Conservation (phyloP, 257 asterid species). For the Nicotiana obtusifolia region DNA sequence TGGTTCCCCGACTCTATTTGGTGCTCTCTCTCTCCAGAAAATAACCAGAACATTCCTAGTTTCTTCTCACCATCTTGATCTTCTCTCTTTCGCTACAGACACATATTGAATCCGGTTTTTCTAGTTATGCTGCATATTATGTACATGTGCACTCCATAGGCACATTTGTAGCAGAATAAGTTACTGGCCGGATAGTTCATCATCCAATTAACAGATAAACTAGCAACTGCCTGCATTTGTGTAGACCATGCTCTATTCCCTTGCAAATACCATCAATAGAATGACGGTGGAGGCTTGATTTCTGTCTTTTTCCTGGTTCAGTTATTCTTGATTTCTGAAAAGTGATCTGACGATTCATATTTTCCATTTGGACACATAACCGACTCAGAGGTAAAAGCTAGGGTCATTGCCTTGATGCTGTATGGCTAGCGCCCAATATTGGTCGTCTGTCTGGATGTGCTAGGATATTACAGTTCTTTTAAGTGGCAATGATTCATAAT, state of each 20-base stretch:
- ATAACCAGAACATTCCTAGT: background rate
- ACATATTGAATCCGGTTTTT: background rate
- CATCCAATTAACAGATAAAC: background rate
- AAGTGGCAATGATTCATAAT: background rate
- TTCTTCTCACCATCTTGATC: background rate
- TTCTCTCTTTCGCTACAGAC: background rate
- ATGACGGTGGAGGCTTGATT: background rate
- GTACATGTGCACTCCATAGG: background rate
- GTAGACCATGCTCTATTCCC: background rate
- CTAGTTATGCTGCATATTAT: background rate
- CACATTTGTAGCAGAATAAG: background rate
- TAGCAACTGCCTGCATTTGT: background rate
- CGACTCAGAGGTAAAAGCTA: background rate
- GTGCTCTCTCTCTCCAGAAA: background rate
- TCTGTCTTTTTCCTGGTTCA: background rate
- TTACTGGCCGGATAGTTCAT: background rate
- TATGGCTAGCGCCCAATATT: background rate
- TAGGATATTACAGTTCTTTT: background rate
- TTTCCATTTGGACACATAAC: background rate
- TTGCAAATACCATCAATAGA: background rate
- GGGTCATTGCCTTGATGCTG: background rate
- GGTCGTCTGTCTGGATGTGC: background rate
- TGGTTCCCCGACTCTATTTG: background rate
- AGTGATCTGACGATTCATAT: background rate
- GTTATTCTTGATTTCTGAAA: background rate